Conservation (phyloP, 2,329 filamentous ascomycete species). For the Dryadomyces quercus-mongolicae region DNA sequence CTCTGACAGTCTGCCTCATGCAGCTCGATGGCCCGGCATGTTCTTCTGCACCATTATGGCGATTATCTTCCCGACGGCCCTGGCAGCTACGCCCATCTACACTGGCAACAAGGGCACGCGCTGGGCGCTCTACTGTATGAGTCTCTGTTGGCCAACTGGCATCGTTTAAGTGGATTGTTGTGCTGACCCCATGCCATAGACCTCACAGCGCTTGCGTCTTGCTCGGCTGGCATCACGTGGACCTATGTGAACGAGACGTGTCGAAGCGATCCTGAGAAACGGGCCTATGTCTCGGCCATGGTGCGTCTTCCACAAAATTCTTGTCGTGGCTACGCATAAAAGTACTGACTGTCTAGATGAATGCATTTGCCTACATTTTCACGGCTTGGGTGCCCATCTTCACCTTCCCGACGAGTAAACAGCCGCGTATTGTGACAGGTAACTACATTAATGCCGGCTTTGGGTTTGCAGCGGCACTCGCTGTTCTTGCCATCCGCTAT, state of each 20-base stretch:
- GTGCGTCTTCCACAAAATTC: too few relatives aligned
- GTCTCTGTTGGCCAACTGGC: too few relatives aligned
- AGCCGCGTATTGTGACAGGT: constrained; percentile 18
- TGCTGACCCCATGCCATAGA: constrained; percentile 7
- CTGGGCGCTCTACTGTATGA: constrained; percentile 16
- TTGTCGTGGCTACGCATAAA: too few relatives aligned
- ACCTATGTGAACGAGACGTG: constrained; percentile 17
- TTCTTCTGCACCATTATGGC: constrained; percentile 14
- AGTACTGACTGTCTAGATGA: constrained; percentile 13
- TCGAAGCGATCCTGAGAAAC: constrained; percentile 16
- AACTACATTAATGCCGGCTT: constrained; percentile 19
- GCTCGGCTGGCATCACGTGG: constrained; percentile 15
- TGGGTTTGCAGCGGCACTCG: constrained; percentile 9
- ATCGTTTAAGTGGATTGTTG: too few relatives aligned
- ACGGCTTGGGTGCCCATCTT: constrained; percentile 19
- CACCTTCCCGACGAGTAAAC: constrained; percentile 17
- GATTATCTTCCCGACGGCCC: constrained; percentile 15
- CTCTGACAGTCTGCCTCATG: constrained; percentile 15
- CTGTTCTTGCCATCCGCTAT: constrained; percentile 13
- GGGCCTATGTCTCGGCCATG: constrained; percentile 17
- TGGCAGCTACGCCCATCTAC: constrained; percentile 16
- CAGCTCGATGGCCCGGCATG: constrained; percentile 17
- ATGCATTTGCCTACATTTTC: constrained; percentile 18
- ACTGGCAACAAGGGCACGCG: constrained; percentile 11
- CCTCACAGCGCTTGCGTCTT: constrained; percentile 12